Evolutionary conservation across 257 asterid species (phyloP), one percentile per base, ranked within the genome.

Genomic region (Paulownia fortunei): DNA sequence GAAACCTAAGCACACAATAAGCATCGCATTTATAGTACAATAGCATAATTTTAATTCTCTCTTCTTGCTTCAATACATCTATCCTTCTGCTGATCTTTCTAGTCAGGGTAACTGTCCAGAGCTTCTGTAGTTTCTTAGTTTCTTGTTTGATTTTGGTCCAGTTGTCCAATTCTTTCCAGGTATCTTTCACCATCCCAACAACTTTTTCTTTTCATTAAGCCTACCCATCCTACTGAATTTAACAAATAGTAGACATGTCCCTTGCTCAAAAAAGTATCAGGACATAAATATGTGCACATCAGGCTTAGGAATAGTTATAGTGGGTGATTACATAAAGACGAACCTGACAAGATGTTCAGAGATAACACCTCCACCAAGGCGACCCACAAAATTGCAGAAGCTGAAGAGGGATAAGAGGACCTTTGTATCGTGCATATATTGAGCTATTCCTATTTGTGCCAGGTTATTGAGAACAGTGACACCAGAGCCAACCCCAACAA

Each of bases 391-490:
- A 83, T 87, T 92, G 81, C 87, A 85, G 80, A 92, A 92, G 79
- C 97, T 88, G 83, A 92, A 90, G 70, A 92, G 82, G 18, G 91
- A 86, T 55, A 90, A 72, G 37, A 92, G 83, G 74, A 92, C 27
- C 70, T 83, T 90, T 0, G 96, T 90, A 76, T 88, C 86, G 0
- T 84, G 70, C 84, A 86, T 80, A 68, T 85, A 63, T 70, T 84
- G 90, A 72, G 94, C 92, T 58, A 86, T 82, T 54, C 96, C 94
- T 4, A 92, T 87, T 47, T 92, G 94, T 5, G 97, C 96, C 72
- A 92, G 82, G 83, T 92, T 92, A 83, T 92, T 92, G 72, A 92
- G 87, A 44, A 92, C 96, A 6, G 96, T 90, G 55, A 92, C 94
- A 30, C 96, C 92, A 13, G 96, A 83, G 36, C 94, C 96, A 62